phyloP scores from a whole-genome alignment of 495 filamentous ascomycete genomes.

The Aspergillus hancockii region DNA sequence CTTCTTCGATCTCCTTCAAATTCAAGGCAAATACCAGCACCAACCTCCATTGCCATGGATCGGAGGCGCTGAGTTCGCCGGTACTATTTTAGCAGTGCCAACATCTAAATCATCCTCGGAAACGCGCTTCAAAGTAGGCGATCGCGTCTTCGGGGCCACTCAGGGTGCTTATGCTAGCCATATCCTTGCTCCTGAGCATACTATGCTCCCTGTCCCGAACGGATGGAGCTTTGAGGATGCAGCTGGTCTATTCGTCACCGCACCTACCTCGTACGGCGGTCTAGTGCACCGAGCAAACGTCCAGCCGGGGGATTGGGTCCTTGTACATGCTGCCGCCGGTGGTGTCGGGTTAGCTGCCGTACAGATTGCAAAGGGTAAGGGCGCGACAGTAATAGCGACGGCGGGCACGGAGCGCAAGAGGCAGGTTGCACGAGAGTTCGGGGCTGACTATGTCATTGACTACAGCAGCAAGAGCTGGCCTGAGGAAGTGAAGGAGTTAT shows the following conservation, averaged over 20 bases:
- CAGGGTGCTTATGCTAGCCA: slow-evolving; percentile 87
- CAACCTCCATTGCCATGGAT: slow-evolving; percentile 82
- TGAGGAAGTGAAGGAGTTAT: slow-evolving; percentile 71
- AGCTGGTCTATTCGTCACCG: slow-evolving; percentile 87
- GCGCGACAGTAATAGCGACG: slow-evolving; percentile 87
- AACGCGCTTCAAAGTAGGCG: slow-evolving; percentile 69
- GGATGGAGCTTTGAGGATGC: slow-evolving; percentile 85
- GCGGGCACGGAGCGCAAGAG: slow-evolving; percentile 78
- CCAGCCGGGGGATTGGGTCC: slow-evolving; percentile 78
- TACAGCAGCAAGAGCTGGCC: slow-evolving; percentile 75
- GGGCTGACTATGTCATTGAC: slow-evolving; percentile 81
- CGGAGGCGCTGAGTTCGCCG: slow-evolving; percentile 83
- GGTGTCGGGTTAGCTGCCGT: slow-evolving; percentile 91
- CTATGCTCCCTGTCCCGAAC: slow-evolving; percentile 69
- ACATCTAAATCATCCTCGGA: slow-evolving; percentile 30
- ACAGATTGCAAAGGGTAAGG: slow-evolving; percentile 88
- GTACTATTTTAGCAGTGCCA: slow-evolving; percentile 68
- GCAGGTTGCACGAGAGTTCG: slow-evolving; percentile 73
- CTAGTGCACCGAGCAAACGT: slow-evolving; percentile 76
- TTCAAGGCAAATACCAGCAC: slow-evolving; percentile 75
- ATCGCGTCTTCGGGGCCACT: slow-evolving; percentile 80
- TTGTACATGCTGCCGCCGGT: slow-evolving; percentile 90
- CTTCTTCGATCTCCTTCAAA: slow-evolving; percentile 94
- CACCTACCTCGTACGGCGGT: slow-evolving; percentile 85
- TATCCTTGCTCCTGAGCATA: slow-evolving; percentile 62